These are phyloP conservation scores for Nakazawaea ambrosiae DNA, from an alignment of 805 yeast genomes.

Conservation along the genomic window DNA sequence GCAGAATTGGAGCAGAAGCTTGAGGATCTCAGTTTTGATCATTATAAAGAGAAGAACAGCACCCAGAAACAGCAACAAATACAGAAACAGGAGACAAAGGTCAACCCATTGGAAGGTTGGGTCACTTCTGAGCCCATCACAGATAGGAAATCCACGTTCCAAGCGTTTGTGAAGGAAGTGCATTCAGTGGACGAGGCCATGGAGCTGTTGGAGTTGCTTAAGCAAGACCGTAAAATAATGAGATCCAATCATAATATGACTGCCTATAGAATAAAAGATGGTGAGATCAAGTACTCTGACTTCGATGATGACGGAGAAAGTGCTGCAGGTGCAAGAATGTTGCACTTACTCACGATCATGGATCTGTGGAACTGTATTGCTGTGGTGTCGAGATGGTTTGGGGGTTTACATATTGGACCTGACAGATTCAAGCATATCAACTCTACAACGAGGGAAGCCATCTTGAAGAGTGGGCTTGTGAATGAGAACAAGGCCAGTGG, in stretches of 20 bases:
- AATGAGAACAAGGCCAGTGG: slow-evolving; percentile 17
- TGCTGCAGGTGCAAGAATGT: slow-evolving; percentile 86
- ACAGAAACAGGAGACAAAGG: not conserved
- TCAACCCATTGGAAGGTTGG: slow-evolving; percentile 59
- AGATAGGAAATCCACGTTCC: slow-evolving; percentile 82
- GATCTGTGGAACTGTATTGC: slow-evolving; percentile 82
- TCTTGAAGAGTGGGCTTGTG: slow-evolving; percentile 55
- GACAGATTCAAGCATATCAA: slow-evolving; percentile 93
- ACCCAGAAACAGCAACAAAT: not conserved
- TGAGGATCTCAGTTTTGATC: not conserved
- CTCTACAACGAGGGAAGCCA: slow-evolving; percentile 79
- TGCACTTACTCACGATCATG: slow-evolving; percentile 68
- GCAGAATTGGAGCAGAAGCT: not conserved
- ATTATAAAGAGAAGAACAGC: slow-evolving; percentile 1
- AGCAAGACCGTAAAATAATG: slow-evolving; percentile 58
- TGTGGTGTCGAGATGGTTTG: slow-evolving; percentile 87
- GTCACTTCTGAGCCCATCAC: slow-evolving; percentile 62
- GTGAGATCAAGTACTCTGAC: slow-evolving; percentile 56
- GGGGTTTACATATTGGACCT: slow-evolving; percentile 88
- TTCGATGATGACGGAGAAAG: slow-evolving; percentile 97
- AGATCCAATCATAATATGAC: slow-evolving; percentile 76
- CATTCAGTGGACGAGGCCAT: slow-evolving; percentile 63
- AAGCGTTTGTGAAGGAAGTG: slow-evolving; percentile 66
- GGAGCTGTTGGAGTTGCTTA: slow-evolving; percentile 40
- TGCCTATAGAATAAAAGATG: slow-evolving; percentile 72